Base-by-base conservation (phyloP, 306 rosid genomes). In the Vigna radiata region DNA sequence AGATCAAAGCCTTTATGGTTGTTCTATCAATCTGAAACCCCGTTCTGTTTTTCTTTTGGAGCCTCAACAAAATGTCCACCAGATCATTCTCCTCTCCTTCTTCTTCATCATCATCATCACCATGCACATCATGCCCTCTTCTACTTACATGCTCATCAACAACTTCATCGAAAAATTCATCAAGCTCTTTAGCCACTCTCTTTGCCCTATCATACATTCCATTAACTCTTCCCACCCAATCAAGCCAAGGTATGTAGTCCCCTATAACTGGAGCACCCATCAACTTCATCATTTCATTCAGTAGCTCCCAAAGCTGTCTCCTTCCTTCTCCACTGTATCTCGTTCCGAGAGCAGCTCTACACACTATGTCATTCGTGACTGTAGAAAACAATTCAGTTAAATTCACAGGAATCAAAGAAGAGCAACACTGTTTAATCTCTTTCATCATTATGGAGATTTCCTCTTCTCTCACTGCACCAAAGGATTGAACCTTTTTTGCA, bases 401-500 rank as follows among this genome's bases (percentile, higher is more conserved):
- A 15, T 79, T 63, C 78, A 79, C 68, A 15, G 62, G 7, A 10
- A 4, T 17, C 11, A 7, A 3, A 23, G 25, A 0, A 0, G 15
- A n/a, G 37, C 69, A 69, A 59, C 70, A 11, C 12, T 39, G 36
- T 19, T 39, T 81, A 18, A 76, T 55, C 7, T 70, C 61, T 31
- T 81, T 67, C 33, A 81, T 52, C 81, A 81, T 75, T 15, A 60
- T 8, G n/a, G 15, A 3, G 39, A 23, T 37, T 62, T 76, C 85
- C 36, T 81, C 68, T 39, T 75, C 77, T 21, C 85, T 81, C 31
- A 69, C 73, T 6, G 3, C 6, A 2, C 68, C 10, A 70, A 76
- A 37, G 9, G 81, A 75, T 43, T 61, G 73, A 81, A 81, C 78
- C 17, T 9, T 76, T 49, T 76, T 82, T 41, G 58, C 11, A 31